Evolutionary conservation across 495 filamentous ascomycete species (phyloP), one percentile per base, ranked within the genome.

Genomic region (Aspergillus conjunctus): DNA sequence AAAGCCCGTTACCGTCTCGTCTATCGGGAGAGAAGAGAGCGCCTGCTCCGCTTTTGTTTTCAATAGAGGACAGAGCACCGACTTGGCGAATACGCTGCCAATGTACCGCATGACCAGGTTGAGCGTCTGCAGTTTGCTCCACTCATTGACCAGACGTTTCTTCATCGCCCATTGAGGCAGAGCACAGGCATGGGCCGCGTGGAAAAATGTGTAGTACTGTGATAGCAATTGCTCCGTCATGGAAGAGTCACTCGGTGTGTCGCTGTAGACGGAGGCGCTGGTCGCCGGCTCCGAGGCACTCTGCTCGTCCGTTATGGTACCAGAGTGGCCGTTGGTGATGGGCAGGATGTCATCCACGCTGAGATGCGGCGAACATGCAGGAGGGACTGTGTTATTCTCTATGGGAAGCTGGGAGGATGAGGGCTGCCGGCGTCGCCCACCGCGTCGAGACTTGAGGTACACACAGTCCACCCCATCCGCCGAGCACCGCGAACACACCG

Each of bases 131-230:
- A 68, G 31, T 11, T 43, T 11, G 10, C 20, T 34, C 31, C n/a
- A 26, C 3, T 59, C 43, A n/a, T 39, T 33, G 8, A 34, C 31
- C 7, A 63, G 53, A 8, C 46, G 39, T 11, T 9, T 33, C 5
- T 63, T 65, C 45, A 69, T 18, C 12, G 43, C 34, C 31, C 50
- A 39, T 26, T 54, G 54, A 14, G 67, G 67, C 14, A 69, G 54
- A 4, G 60, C 57, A n/a, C 67, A 69, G 10, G 67, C 64, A 41
- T 69, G 67, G 1, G 67, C 64, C 7, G 56, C 44, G 31, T 69
- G 67, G 18, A 69, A 69, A 17, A 56, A 69, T 1, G 53, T 43
- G 37, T 62, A 56, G 20, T 52, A 62, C 44, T 51, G 53, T n/a
- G 59, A 18, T 21, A 61, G 7, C 7, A 61, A 45, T 8, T 33